A percentile compares a stretch with the other conserved stretches of the same genome.
Conservation (phyloP, 768 basidiomycete genomes). For the Psilocybe sp. region DNA sequence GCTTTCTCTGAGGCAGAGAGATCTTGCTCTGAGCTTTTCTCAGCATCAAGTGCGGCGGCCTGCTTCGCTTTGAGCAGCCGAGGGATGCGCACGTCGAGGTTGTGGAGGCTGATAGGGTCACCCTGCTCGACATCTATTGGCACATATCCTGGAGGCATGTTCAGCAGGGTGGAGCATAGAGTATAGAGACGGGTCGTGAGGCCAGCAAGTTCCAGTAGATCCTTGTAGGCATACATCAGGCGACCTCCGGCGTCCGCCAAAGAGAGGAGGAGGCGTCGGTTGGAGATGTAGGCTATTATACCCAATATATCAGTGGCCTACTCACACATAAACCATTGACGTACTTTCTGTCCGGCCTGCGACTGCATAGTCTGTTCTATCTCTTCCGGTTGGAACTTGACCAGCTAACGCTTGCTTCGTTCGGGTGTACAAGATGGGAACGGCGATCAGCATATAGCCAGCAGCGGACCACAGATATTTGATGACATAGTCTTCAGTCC, state of each 20-base stretch:
- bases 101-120: slow-evolving; percentile 56
- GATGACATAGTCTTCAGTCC: slow-evolving; percentile 97
- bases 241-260: slow-evolving; percentile 96
- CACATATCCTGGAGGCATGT: slow-evolving; percentile 52
- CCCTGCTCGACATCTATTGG: slow-evolving; percentile 29
- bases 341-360: slow-evolving; percentile 48
- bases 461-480: slow-evolving; percentile 95
- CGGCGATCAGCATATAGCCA: slow-evolving; percentile 88
- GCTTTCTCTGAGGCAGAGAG: background rate
- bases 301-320: background rate
- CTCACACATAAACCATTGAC: slow-evolving; percentile 9
- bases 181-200: slow-evolving; percentile 88
- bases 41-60: slow-evolving; percentile 10
- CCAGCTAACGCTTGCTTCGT: slow-evolving; percentile 31
- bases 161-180: slow-evolving; percentile 81
- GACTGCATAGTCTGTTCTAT: slow-evolving; percentile 33
- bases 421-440: slow-evolving; percentile 79
- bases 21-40: background rate
- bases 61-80: slow-evolving; percentile 6
- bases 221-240: slow-evolving; percentile 96
- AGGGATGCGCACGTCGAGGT: slow-evolving; percentile 75
- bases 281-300: slow-evolving; percentile 77
- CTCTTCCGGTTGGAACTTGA: background rate
- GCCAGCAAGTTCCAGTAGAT: slow-evolving; percentile 91
- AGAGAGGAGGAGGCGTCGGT: slow-evolving; percentile 84